Base-by-base conservation (phyloP, 2,329 filamentous ascomycete species). In the Fusarium dimerum region DNA sequence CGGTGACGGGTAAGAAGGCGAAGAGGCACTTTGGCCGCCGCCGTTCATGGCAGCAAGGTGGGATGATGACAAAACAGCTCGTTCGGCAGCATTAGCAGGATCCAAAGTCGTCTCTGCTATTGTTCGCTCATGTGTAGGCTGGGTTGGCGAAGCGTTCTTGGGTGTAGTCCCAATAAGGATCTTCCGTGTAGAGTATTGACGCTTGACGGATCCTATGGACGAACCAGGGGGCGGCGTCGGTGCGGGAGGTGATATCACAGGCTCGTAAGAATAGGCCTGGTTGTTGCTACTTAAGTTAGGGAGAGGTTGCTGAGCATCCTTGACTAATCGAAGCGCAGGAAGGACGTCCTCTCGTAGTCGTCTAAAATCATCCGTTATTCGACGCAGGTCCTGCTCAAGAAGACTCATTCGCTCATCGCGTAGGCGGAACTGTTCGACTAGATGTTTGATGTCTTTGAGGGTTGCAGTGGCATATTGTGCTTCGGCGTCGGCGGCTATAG, bases 261-360 rank as follows among this genome's bases (percentile, higher is more conserved):
- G 66, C 59, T 85, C 82, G 68, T 83, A 85, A 51, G 69, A 67
- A 65, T 83, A 82, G 41, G 63, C 66, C 53, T 75, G 75, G 54
- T 64, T 76, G 51, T 65, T 59, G 50, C 67, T 64, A 58, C 68
- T 68, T 48, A 76, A 52, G 45, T 73, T 75, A 40, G 92, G 92
- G 18, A 97, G 78, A 36, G 93, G 93, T 68, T 96, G 90, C 59
- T 92, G 89, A 63, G 88, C 88, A 69, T 97, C 92, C 75, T 97
- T 97, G 65, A 87, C 89, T 66, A 96, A 85, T 57, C 92, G 90
- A 66, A 97, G 84, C 17, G 96, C 87, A 4, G 94, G 93, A 32
- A 97, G 79, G 67, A 97, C 85, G 68, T 99, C 94, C 71, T 97
- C 93, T 51, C 94, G 83, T 57, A 99, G 75, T 61, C 90, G 87